phyloP scores from a whole-genome alignment of 1,284 basidiomycete species.

The Neonothopanus nambi region DNA sequence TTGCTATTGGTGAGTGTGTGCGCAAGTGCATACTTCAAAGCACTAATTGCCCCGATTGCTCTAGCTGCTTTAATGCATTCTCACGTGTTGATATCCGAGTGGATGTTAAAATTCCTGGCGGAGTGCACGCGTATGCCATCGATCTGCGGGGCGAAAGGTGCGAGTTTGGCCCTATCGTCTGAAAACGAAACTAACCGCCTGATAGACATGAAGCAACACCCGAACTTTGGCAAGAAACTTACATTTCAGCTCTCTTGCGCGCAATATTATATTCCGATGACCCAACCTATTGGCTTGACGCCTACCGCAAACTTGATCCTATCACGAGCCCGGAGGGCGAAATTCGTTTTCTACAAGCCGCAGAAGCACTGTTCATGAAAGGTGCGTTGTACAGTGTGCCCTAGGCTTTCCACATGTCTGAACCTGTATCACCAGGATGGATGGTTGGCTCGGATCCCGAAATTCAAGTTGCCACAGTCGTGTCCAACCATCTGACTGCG shows the following conservation, averaged over 20 bases:
- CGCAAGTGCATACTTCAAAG: neutral
- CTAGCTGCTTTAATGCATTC: conserved; percentile 96
- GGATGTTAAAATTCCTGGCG: conserved; percentile 97
- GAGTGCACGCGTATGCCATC: conserved; percentile 92
- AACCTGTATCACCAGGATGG: conserved; percentile 67
- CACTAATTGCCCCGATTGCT: neutral
- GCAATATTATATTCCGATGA: conserved; percentile 96
- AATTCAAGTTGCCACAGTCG: conserved; percentile 97
- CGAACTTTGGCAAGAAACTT: conserved; percentile 97
- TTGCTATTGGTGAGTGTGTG: conserved; percentile 84
- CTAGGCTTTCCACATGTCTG: neutral
- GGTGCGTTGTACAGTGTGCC: conserved; percentile 52
- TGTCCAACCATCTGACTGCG: conserved; percentile 94
- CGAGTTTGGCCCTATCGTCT: conserved; percentile 26
- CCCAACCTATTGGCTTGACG: conserved; percentile 87
- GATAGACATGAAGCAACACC: conserved; percentile 84
- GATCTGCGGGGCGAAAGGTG: conserved; percentile 93
- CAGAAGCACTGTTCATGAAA: conserved; percentile 89
- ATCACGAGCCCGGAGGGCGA: conserved; percentile 91
- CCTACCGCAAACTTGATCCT: conserved; percentile 94
- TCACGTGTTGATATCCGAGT: conserved; percentile 96
- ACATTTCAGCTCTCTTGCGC: conserved; percentile 89
- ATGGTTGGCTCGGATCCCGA: conserved; percentile 98
- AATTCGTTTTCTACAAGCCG: conserved; percentile 86
- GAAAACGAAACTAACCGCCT: neutral